phyloP scores from a whole-genome alignment of 2,329 filamentous ascomycete species.

The Ceratocystis destructans region DNA sequence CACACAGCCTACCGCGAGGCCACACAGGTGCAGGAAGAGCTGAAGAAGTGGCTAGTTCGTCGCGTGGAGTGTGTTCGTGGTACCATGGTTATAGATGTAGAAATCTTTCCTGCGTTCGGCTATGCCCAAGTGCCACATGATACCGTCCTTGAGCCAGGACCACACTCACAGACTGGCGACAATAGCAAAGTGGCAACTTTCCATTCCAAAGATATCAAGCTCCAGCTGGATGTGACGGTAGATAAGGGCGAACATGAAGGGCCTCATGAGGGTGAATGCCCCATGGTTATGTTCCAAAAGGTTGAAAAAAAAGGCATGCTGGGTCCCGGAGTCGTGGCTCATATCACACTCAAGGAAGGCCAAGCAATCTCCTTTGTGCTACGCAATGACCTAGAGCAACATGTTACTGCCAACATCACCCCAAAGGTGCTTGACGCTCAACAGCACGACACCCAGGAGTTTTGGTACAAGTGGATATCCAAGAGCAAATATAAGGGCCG shows the following conservation, averaged over 20 bases:
- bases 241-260: slow-evolving; percentile 40
- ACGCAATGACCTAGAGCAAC: slow-evolving; percentile 45
- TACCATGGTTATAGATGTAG: slow-evolving; percentile 46
- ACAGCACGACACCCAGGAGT: slow-evolving; percentile 56
- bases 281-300: slow-evolving; percentile 42
- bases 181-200: slow-evolving; percentile 51
- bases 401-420: slow-evolving; percentile 45
- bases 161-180: slow-evolving; percentile 28
- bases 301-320: slow-evolving; percentile 38
- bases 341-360: slow-evolving; percentile 47
- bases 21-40: slow-evolving; percentile 41
- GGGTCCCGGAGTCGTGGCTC: slow-evolving; percentile 49
- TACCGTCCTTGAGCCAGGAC: slow-evolving; percentile 39
- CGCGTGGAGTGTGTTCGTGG: slow-evolving; percentile 62
- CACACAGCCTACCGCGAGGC: slow-evolving; percentile 42
- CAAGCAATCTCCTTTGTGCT: slow-evolving; percentile 57
- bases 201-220: slow-evolving; percentile 40
- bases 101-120: slow-evolving; percentile 59
- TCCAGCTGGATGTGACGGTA: slow-evolving; percentile 55
- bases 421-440: slow-evolving; percentile 44
- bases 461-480: slow-evolving; percentile 61
- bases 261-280: slow-evolving; percentile 31
- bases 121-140: slow-evolving; percentile 52
- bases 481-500: slow-evolving; percentile 57
- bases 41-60: slow-evolving; percentile 58